phyloP scores from a whole-genome alignment of 805 yeast genomes.

The Cyberlindnera euphorbiiphila region DNA sequence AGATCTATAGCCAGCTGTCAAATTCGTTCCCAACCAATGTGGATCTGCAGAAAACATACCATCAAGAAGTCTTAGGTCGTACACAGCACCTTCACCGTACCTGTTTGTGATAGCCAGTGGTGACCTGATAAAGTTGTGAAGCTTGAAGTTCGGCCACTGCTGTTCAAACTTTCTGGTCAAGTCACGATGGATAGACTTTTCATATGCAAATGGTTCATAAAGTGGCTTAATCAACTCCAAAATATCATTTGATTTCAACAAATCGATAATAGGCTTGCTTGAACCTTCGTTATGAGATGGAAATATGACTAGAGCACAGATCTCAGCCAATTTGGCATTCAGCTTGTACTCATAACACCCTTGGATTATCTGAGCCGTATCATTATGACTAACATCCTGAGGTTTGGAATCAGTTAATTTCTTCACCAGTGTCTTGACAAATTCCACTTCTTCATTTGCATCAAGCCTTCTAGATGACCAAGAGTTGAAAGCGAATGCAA shows the following conservation, averaged over 20 bases:
- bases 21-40: constrained; percentile 38
- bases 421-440: constrained; percentile 32
- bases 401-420: constrained; percentile 27
- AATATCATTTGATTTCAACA: constrained; percentile 38
- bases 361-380: constrained; percentile 28
- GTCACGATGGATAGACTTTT: constrained; percentile 42
- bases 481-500: constrained; percentile 69
- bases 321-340: constrained; percentile 67
- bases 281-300: constrained; percentile 45
- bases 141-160: constrained; percentile 43
- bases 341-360: constrained; percentile 53
- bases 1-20: constrained; percentile 36
- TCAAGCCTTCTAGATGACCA: constrained; percentile 66
- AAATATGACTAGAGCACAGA: constrained; percentile 67
- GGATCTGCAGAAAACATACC: constrained; percentile 43
- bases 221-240: constrained; percentile 31
- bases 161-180: constrained; percentile 43
- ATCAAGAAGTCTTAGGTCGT: constrained; percentile 62
- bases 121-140: constrained; percentile 51
- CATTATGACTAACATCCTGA: constrained; percentile 6
- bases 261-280: constrained; percentile 38
- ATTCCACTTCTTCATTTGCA: constrained; percentile 29
- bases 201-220: constrained; percentile 43
- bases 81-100: constrained; percentile 51
- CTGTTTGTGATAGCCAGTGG: constrained; percentile 41